Evolutionary conservation across 2,329 filamentous ascomycete species (phyloP), one percentile per base, ranked within the genome.

Genomic region (Emmonsia crescens): DNA sequence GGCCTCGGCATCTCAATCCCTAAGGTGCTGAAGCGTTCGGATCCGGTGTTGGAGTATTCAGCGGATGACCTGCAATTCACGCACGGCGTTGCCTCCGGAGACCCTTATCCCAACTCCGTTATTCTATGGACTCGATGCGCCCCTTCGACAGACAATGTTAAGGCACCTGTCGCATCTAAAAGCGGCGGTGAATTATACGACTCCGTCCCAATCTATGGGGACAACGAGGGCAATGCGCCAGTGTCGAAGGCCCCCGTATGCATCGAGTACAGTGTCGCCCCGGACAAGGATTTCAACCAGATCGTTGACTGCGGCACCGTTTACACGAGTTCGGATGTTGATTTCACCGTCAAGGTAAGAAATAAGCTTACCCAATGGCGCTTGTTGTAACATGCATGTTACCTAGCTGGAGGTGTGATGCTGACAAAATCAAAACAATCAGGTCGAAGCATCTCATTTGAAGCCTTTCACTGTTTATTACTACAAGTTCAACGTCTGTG

Each of bases 321-420:
- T 0, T 89, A 85, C 69, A 91, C 88, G 0, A 88, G 82, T 42
- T 87, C 83, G 0, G 88, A 91, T 69, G 83, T 91, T 56, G 88
- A 91, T 69, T 91, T 86, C 70, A 91, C 88, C 0, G 77, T 90
- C 63, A 89, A 89, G 79, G 84, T 84, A 70, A 58, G 49, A 24
- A 62, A 33, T 6, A 21, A 9, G 10, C 10, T 57, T 29, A 62
- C 65, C 9, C 8, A 46, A 46, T 21, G 71, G 60, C 62, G 21
- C 3, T 21, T 12, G 24, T n/a, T 44, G 5, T 58, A 21, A 24
- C 42, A 21, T 12, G 52, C 14, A 14, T n/a, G n/a, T n/a, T n/a
- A n/a, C n/a, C n/a, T n/a, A n/a, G n/a, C n/a, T n/a, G n/a, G n/a
- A n/a, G 5, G 3, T 24, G 36, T 19, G 59, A 38, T 59, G 31